Evolutionary conservation across 164 flowering plant genomes (phyloP).

Genomic region (Akebia trifoliata): DNA sequence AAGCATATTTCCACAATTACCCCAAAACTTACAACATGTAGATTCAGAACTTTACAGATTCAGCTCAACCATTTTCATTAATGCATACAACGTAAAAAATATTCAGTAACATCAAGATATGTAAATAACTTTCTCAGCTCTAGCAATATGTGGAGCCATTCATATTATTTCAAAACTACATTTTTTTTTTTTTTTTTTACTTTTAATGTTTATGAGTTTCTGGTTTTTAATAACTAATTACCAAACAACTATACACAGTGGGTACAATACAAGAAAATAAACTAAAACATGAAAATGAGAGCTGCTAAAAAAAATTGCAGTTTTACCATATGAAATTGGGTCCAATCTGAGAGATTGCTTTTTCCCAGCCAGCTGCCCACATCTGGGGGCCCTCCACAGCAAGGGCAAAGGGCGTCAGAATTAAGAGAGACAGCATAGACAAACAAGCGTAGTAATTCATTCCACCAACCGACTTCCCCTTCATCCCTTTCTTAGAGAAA

Average conservation of each 20-base stretch:
- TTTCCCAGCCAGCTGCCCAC: conserved; percentile 81
- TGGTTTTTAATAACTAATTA: not conserved
- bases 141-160: too few species aligned
- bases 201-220: too few species aligned
- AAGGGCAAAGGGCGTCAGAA: conserved; percentile 74
- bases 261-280: conserved; percentile 1
- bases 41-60: too few species aligned
- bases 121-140: too few species aligned
- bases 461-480: conserved; percentile 61
- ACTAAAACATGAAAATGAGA: conserved; percentile 1
- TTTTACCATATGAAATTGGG: conserved; percentile 66
- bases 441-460: conserved; percentile 69
- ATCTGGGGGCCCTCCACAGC: conserved; percentile 82
- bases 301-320: conserved; percentile 7
- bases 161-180: too few species aligned
- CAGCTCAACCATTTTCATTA: too few species aligned
- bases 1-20: too few species aligned
- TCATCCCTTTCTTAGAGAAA: conserved; percentile 67
- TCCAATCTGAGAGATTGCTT: conserved; percentile 61
- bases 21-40: too few species aligned
- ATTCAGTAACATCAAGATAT: too few species aligned
- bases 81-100: too few species aligned
- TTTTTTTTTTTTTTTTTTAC: too few species aligned
- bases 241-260: not conserved
- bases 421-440: conserved; percentile 49